Evolutionary conservation across 1,284 basidiomycete species (phyloP), one percentile per base, ranked within the genome.

Genomic region (Ganoderma meredithae): DNA sequence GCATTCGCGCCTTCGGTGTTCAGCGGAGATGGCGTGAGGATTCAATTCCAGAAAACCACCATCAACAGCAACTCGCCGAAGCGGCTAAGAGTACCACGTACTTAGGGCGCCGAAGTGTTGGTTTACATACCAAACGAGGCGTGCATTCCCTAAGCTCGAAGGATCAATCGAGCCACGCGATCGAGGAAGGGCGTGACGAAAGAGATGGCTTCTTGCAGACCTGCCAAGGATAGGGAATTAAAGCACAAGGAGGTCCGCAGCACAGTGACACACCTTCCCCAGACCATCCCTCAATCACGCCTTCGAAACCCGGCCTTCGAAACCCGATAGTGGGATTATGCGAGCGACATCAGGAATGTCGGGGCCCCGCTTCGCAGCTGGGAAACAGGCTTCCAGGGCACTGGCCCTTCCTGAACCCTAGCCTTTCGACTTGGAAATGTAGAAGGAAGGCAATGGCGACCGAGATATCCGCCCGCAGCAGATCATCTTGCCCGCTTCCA

Each of bases 281-380:
- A 39, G 40, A 25, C 15, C 31, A 65, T 60, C 64, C 62, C 67
- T 63, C 49, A 27, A 43, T 52, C 60, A 63, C 36, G 53, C 43
- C n/a, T 67, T 58, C 52, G 55, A 62, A 59, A 31, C 27, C 53
- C 40, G 27, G 53, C 43, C n/a, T 67, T 58, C 52, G 55, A 62
- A 59, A 31, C 27, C 53, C 40, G 27, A 53, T 52, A 63, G 58
- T 65, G 55, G 36, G 39, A 67, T 64, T 63, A 62, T 41, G 61
- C 62, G 58, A 68, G 62, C 65, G 62, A 33, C 66, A 70, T 72
- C 71, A 72, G 71, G 71, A 63, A 67, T 47, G 44, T 47, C 71
- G 71, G 71, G 62, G 40, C 62, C 66, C 71, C 71, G 71, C 64
- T 13, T 25, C 36, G 58, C 39, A 52, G 64, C 49, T 71, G 66